phyloP scores from a whole-genome alignment of 345 rosid species.

The Tarenaya hassleriana region DNA sequence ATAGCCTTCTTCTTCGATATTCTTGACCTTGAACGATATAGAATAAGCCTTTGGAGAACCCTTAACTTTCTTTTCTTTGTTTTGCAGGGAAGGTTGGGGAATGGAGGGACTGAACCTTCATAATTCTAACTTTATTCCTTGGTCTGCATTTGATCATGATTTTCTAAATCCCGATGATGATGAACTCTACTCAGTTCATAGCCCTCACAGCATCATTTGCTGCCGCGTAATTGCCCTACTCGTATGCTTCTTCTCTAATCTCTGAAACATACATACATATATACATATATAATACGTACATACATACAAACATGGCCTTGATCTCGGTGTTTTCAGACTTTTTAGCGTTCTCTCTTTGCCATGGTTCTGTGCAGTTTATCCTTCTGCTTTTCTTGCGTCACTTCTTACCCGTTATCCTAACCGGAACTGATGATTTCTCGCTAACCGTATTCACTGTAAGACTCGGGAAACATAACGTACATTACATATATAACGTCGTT shows the following conservation, averaged over 20 bases:
- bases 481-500: neutral
- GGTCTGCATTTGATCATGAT: conserved; percentile 37
- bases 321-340: neutral
- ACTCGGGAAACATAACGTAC: neutral
- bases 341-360: neutral
- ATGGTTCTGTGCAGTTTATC: conserved; percentile 46
- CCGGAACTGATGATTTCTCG: conserved; percentile 50
- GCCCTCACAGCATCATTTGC: conserved; percentile 56
- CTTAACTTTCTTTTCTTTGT: no score
- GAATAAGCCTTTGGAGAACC: neutral
- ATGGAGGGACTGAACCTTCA: conserved; percentile 44
- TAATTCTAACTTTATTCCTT: conserved; percentile 38
- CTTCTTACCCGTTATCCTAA: conserved; percentile 53
- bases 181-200: conserved; percentile 41
- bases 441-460: conserved; percentile 52
- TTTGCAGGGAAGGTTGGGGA: conserved; percentile 59
- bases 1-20: neutral
- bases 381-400: conserved; percentile 63
- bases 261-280: neutral
- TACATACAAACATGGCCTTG: no score
- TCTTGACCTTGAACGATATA: no score
- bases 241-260: conserved; percentile 34
- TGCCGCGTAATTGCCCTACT: conserved; percentile 61
- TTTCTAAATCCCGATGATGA: conserved; percentile 38
- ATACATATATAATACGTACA: no score